Evolutionary conservation across 495 filamentous ascomycete species (phyloP).

Genomic region (Gamarada debralockiae): DNA sequence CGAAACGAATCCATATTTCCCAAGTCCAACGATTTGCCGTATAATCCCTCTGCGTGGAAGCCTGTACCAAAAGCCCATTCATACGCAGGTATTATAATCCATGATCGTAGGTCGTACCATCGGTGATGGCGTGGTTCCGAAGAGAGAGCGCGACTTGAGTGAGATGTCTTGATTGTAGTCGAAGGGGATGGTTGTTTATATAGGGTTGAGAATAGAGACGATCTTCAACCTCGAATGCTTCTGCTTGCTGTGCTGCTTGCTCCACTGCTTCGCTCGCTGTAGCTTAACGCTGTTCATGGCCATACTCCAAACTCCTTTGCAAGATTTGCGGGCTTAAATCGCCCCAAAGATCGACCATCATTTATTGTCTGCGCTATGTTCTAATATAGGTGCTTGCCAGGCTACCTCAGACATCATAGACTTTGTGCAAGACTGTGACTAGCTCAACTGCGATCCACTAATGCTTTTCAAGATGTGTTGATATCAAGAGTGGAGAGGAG

Average conservation of each 20-base stretch:
- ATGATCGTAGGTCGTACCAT: too few relatives aligned
- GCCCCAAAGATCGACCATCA: constrained; percentile 17
- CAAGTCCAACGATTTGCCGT: neutral
- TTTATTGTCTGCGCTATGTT: constrained; percentile 26
- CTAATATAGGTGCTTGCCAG: constrained; percentile 48
- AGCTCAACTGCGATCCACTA: constrained; percentile 42
- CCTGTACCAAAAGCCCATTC: too few relatives aligned
- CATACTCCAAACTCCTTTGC: neutral
- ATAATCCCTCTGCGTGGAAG: neutral
- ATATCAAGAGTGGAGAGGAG: constrained; percentile 31
- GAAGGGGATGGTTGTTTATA: too few relatives aligned
- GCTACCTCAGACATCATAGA: constrained; percentile 35
- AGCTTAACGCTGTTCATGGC: constrained; percentile 27
- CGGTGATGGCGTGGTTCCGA: too few relatives aligned
- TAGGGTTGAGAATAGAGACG: too few relatives aligned
- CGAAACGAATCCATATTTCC: neutral
- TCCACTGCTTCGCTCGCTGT: constrained; percentile 64
- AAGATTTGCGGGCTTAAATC: neutral
- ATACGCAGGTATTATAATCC: too few relatives aligned
- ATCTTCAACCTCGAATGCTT: too few relatives aligned
- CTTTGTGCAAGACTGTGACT: constrained; percentile 37
- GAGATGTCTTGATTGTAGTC: too few relatives aligned
- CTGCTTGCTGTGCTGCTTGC: constrained; percentile 30
- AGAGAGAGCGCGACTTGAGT: too few relatives aligned
- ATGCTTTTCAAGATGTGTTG: constrained; percentile 14